These are phyloP conservation scores for Acanthamoeba sp. DNA, from an alignment of 208 protist species.

Conservation along the genomic window DNA sequence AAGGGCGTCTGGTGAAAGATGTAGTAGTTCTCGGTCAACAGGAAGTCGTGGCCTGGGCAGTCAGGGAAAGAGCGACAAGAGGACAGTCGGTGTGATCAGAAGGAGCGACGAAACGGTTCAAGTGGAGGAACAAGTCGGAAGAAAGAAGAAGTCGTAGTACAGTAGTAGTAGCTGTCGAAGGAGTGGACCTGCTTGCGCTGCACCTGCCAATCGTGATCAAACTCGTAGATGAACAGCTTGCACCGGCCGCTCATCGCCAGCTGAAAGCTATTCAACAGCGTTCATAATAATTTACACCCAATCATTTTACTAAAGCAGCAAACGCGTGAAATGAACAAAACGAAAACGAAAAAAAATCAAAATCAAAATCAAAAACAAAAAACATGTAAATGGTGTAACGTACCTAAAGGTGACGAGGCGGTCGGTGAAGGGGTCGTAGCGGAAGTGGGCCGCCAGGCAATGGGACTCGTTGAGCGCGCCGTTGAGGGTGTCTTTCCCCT, in stretches of 20 bases:
- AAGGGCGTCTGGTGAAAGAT: constrained; percentile 81
- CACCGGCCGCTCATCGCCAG: neutral
- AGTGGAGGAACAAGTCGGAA: neutral
- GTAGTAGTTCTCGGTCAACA: constrained; percentile 77
- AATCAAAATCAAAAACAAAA: neutral
- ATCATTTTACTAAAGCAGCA: too few relatives aligned
- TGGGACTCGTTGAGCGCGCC: constrained; percentile 69
- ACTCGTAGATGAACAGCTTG: constrained; percentile 77
- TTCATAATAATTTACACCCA: too few relatives aligned
- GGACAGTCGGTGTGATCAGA: neutral
- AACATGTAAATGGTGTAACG: neutral
- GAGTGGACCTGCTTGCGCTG: constrained; percentile 56
- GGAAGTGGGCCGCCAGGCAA: constrained; percentile 77
- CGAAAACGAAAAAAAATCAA: neutral
- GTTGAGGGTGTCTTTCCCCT: constrained; percentile 72
- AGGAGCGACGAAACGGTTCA: constrained; percentile 1
- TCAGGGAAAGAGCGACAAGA: neutral
- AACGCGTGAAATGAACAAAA: too few relatives aligned
- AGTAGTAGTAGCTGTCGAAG: constrained; percentile 75
- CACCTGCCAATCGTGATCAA: constrained; percentile 72
- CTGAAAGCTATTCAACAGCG: too few relatives aligned
- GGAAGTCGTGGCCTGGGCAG: constrained; percentile 77
- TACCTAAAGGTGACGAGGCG: constrained; percentile 61
- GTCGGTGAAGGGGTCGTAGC: constrained; percentile 61
- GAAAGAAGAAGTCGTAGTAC: neutral